Evolutionary conservation across 495 filamentous ascomycete genomes (phyloP), one percentile per base, ranked within the genome.

Genomic region (Friedmanniomyces simplex): DNA sequence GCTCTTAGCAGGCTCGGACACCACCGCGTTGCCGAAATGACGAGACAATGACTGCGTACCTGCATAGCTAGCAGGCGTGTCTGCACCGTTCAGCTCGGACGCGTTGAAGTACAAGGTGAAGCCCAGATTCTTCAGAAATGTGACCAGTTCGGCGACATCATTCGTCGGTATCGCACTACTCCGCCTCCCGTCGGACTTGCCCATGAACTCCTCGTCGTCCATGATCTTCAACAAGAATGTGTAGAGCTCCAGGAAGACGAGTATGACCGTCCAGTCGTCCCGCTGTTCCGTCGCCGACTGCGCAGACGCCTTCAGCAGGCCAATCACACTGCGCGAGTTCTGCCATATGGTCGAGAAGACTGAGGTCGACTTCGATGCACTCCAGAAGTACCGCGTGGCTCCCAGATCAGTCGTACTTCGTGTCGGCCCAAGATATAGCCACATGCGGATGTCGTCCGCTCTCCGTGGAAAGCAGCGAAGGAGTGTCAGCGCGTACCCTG

Each of bases 191-290:
- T 71, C 76, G 36, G 73, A 79, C 63, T 67, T 67, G 48, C 59
- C 63, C 47, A 66, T 55, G 63, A 89, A 89, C 54, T 89, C 86
- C 54, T 97, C 91, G 58, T 99, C 93, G 63, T 97, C 94, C 72
- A 88, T 96, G 47, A 96, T 79, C 62, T 90, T 85, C 32, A 97
- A 73, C 5, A 96, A 77, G 67, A 97, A 96, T 13, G 84, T 88
- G 69, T 95, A 99, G 13, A 97, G 79, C 63, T 97, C 93, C 25
- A 99, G 76, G 66, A 97, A 99, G 1, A 97, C 77, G 0, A 97
- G 76, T 34, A 96, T 81, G 1, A 91, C 83, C 14, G 83, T 83
- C 94, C 94, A 97, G 67, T 96, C 87, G 56, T 84, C 80, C 43
- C 84, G 81, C 63, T 62, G 12, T 43, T 53, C 8, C 11, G 70